Conservation (phyloP, 1,139 yeast genomes). For the Lodderomyces orthopsilosis region DNA sequence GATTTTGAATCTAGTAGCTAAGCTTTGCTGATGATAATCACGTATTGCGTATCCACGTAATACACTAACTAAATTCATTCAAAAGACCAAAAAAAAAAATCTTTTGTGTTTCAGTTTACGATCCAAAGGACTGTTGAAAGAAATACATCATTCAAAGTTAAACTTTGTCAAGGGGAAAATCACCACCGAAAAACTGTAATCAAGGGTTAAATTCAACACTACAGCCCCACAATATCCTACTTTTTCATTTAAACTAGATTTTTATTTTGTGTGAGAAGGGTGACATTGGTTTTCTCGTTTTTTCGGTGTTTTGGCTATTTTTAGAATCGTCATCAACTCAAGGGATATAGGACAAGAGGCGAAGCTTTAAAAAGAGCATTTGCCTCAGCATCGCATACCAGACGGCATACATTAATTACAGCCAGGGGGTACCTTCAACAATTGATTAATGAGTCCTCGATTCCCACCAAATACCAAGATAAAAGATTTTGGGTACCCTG, state of each 20-base stretch:
- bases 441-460: slow-evolving; percentile 3
- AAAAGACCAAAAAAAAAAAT: not conserved
- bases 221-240: not conserved
- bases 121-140: not conserved
- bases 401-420: no score
- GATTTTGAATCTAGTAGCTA: no score
- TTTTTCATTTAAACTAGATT: not conserved
- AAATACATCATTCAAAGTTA: no score
- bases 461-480: slow-evolving; percentile 43
- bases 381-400: no score
- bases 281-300: not conserved
- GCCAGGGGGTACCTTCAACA: no score
- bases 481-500: slow-evolving; percentile 77
- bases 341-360: not conserved
- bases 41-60: no score
- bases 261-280: not conserved
- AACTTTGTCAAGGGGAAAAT: no score
- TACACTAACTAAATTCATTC: no score
- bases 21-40: no score
- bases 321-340: not conserved
- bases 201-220: not conserved
- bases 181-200: not conserved
- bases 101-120: slow-evolving; percentile 1
- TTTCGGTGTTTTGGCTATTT: not conserved
- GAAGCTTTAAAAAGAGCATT: not conserved